Conservation (phyloP, 805 yeast species). For the Zygoascus flipseniorum region DNA sequence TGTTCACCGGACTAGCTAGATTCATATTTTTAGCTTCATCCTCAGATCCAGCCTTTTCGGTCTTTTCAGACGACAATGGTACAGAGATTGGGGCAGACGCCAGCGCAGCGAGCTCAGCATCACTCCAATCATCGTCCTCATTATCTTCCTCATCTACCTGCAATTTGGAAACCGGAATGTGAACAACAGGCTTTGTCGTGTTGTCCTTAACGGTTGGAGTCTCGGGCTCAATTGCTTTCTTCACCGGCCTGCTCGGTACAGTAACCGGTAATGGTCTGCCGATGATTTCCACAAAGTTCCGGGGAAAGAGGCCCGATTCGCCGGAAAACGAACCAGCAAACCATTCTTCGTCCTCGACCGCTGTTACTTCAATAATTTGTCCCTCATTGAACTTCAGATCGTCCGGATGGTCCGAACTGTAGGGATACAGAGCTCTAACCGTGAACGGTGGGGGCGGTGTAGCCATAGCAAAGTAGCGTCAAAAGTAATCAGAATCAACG, state of each 20-base stretch:
- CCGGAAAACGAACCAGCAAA: conserved; percentile 56
- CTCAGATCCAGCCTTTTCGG: no score
- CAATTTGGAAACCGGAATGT: background rate
- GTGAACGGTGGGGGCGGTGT: conserved; percentile 42
- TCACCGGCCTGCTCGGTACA: background rate
- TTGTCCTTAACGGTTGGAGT: conserved; percentile 4
- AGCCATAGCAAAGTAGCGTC: background rate
- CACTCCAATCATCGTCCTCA: conserved; percentile 11
- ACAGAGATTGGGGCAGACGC: background rate
- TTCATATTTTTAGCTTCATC: background rate
- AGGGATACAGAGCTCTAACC: conserved; percentile 61
- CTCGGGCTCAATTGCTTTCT: conserved; percentile 2
- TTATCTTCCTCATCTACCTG: conserved; percentile 9
- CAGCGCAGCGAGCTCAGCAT: conserved; percentile 2
- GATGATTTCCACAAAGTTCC: conserved; percentile 56
- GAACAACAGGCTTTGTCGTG: background rate
- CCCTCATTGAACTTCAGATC: conserved; percentile 67
- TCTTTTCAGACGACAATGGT: background rate
- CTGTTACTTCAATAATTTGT: conserved; percentile 64
- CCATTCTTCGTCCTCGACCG: conserved; percentile 90
- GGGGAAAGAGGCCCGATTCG: conserved; percentile 77
- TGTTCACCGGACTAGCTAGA: background rate
- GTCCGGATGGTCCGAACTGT: conserved; percentile 66
- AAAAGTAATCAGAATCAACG: no score
- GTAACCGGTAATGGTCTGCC: conserved; percentile 3